Percentiles rank a stretch among this genome's conserved stretches.
Evolutionary conservation across 345 rosid genomes (phyloP).

Genomic region (Luvunga scandens): DNA sequence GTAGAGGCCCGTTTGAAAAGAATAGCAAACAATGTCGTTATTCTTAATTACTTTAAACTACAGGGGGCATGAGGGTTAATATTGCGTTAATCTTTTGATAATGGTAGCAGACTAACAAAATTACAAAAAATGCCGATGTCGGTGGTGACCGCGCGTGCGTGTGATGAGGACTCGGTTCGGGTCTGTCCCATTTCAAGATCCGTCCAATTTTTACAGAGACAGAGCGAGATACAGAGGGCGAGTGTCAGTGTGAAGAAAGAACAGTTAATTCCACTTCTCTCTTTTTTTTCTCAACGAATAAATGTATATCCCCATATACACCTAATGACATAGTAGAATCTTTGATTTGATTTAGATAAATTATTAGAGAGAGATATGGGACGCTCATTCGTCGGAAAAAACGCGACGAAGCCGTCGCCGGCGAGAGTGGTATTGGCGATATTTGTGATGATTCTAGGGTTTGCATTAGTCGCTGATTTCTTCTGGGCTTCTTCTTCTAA

Average conservation of each 20-base stretch:
- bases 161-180: neutral
- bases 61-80: too few species aligned
- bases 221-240: too few species aligned
- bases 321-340: neutral
- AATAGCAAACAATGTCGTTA: too few species aligned
- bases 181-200: neutral
- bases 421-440: conserved; percentile 40
- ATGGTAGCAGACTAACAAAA: too few species aligned
- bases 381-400: conserved; percentile 36
- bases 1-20: too few species aligned
- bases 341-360: neutral
- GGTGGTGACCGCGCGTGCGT: neutral
- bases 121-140: neutral
- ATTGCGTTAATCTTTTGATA: neutral
- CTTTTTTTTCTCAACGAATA: neutral
- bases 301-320: neutral
- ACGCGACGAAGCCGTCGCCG: conserved; percentile 24
- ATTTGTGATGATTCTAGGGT: conserved; percentile 44
- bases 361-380: conserved; percentile 1
- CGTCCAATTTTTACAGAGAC: neutral
- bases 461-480: conserved; percentile 65
- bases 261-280: neutral
- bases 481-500: conserved; percentile 84
- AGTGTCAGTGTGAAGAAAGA: neutral
- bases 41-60: too few species aligned